These are phyloP conservation scores for Orbilia javanica DNA, from an alignment of 2,329 filamentous ascomycete genomes.

Conservation along the genomic window DNA sequence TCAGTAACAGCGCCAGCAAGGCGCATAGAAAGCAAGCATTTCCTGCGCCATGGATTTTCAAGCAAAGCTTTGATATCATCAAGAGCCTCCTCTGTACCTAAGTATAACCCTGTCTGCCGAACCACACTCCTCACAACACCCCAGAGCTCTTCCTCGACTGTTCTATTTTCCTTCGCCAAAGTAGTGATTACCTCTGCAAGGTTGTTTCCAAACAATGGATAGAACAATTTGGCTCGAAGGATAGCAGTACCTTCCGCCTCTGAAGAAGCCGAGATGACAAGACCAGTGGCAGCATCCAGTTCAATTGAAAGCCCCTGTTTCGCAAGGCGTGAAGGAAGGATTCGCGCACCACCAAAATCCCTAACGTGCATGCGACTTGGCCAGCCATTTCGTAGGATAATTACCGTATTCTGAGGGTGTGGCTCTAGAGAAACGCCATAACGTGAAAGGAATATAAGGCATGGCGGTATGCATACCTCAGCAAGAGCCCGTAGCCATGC, in stretches of 20 bases:
- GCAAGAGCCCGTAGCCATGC: slow-evolving; percentile 19
- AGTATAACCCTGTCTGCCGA: background rate
- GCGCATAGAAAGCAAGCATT: slow-evolving; percentile 32
- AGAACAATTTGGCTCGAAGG: slow-evolving; percentile 35
- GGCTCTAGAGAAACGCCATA: slow-evolving; percentile 45
- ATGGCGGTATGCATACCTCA: slow-evolving; percentile 27
- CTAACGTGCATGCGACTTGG: slow-evolving; percentile 27
- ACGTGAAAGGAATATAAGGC: slow-evolving; percentile 28
- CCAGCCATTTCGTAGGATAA: slow-evolving; percentile 42
- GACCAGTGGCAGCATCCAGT: slow-evolving; percentile 31
- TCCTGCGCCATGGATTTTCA: slow-evolving; percentile 26
- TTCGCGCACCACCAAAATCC: slow-evolving; percentile 38
- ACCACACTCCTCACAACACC: slow-evolving; percentile 24
- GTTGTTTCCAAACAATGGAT: slow-evolving; percentile 31
- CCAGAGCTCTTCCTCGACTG: slow-evolving; percentile 14
- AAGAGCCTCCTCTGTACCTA: slow-evolving; percentile 16
- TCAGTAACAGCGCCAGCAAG: slow-evolving; percentile 25
- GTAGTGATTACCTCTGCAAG: slow-evolving; percentile 18
- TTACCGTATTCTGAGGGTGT: slow-evolving; percentile 40
- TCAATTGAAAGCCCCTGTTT: slow-evolving; percentile 39
- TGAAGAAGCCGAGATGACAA: slow-evolving; percentile 6
- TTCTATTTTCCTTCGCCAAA: background rate
- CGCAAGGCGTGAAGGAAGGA: slow-evolving; percentile 32
- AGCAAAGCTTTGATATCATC: slow-evolving; percentile 8
- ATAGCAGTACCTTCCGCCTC: slow-evolving; percentile 8